Conservation (phyloP, 306 rosid genomes). For the Senna tora region DNA sequence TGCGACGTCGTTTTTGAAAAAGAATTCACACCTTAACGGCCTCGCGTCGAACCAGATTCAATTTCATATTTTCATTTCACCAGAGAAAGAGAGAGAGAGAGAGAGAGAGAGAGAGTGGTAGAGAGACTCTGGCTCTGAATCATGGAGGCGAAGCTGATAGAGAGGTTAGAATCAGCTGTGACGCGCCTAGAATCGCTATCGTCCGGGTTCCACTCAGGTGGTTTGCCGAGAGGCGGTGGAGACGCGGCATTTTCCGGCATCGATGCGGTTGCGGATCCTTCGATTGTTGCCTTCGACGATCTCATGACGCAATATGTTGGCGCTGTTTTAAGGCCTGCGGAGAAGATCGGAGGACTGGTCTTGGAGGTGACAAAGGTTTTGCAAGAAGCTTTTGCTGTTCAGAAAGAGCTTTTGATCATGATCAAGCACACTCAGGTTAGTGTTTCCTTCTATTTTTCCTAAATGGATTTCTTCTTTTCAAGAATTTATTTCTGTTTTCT, state of each 20-base stretch:
- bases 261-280: conserved; percentile 54
- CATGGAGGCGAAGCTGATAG: conserved; percentile 80
- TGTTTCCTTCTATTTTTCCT: background rate
- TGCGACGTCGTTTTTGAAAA: conserved; percentile 4
- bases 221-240: conserved; percentile 30
- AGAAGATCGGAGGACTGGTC: conserved; percentile 81
- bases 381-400: conserved; percentile 68
- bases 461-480: background rate
- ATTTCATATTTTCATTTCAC: conserved; percentile 16
- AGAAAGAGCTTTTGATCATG: conserved; percentile 69
- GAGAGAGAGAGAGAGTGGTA: background rate
- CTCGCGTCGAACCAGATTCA: conserved; percentile 48
- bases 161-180: conserved; percentile 88
- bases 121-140: background rate
- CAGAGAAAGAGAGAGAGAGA: background rate
- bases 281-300: conserved; percentile 72
- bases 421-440: conserved; percentile 76
- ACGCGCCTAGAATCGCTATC: conserved; percentile 72
- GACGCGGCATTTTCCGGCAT: conserved; percentile 21
- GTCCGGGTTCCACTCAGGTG: conserved; percentile 34
- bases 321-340: conserved; percentile 67
- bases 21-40: conserved; percentile 9
- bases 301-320: conserved; percentile 54
- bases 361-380: conserved; percentile 57
- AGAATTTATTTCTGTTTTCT: background rate